Evolutionary conservation across 306 rosid species (phyloP), one percentile per base, ranked within the genome.

Genomic region (Gastrolobium villosum): DNA sequence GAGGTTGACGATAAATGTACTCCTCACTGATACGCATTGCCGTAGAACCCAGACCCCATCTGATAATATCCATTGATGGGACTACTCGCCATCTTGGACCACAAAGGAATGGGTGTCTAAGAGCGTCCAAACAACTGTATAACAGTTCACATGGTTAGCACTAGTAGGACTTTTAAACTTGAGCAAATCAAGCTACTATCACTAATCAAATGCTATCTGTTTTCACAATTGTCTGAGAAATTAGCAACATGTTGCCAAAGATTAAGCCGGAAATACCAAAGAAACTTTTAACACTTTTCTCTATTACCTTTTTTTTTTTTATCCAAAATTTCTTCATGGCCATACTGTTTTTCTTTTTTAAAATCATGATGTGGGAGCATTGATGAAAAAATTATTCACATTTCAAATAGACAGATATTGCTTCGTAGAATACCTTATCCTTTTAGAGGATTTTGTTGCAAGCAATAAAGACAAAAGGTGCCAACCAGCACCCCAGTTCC

Each of bases 401-500:
- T 63, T 77, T 72, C 63, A 77, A 39, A 72, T 71, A 35, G 72
- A 15, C 71, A 49, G 40, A 69, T 15, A 65, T 62, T 54, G 36
- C 65, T 39, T 71, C 79, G 45, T 30, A 46, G 57, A 40, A 60
- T 79, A 95, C 99, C 99, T 87, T 80, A 92, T 82, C 88, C 98
- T 88, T 76, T 84, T 74, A 65, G 94, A 92, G 86, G 98, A 89
- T 75, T 89, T 88, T 49, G 86, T 87, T 54, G 97, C 97, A 72
- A 95, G 97, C 88, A 95, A 86, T 72, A 86, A 79, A 41, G 97
- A 92, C 46, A 95, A 84, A 72, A 95, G 99, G 85, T 95, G 89
- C 99, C 99, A 95, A 46, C 99, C 99, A 34, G 98, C 96, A 69
- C 98, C 99, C 98, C 96, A 93, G 86, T 93, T 95, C 82, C 97